These are phyloP conservation scores for Blastobotrys serpentis DNA, from an alignment of 1,139 yeast genomes.

Conservation along the genomic window DNA sequence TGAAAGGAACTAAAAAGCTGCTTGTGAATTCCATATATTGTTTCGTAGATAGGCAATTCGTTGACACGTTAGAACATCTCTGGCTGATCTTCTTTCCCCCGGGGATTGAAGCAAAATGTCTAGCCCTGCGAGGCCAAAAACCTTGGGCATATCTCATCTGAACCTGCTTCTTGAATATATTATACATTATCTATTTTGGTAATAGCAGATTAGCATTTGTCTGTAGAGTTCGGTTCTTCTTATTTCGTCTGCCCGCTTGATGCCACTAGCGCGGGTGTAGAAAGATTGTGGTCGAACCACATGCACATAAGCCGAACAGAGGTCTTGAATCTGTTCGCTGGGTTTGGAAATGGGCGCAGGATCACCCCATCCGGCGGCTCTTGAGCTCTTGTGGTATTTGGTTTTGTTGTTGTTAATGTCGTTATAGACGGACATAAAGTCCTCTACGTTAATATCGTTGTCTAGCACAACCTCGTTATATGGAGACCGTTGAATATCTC, in stretches of 20 bases:
- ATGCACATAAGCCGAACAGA: slow-evolving; percentile 3
- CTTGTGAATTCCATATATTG: no score
- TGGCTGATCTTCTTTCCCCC: no score
- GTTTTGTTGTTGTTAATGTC: neutral
- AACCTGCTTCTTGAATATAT: no score
- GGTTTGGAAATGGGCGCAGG: neutral
- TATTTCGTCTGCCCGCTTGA: neutral
- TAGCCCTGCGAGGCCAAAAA: no score
- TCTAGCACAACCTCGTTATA: neutral
- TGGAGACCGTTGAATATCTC: neutral
- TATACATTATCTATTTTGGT: neutral
- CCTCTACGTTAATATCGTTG: neutral
- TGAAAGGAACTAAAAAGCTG: no score
- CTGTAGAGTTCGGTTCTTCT: neutral
- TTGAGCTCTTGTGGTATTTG: neutral
- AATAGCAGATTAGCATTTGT: neutral
- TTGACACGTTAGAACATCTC: no score
- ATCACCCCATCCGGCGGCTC: neutral
- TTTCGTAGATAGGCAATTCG: no score
- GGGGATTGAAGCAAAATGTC: no score
- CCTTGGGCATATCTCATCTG: no score
- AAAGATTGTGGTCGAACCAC: neutral
- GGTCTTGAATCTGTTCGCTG: neutral
- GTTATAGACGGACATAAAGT: neutral
- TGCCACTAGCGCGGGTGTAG: neutral